Conservation (phyloP, 2,329 filamentous ascomycete genomes). For the Furcasterigmium furcatum region DNA sequence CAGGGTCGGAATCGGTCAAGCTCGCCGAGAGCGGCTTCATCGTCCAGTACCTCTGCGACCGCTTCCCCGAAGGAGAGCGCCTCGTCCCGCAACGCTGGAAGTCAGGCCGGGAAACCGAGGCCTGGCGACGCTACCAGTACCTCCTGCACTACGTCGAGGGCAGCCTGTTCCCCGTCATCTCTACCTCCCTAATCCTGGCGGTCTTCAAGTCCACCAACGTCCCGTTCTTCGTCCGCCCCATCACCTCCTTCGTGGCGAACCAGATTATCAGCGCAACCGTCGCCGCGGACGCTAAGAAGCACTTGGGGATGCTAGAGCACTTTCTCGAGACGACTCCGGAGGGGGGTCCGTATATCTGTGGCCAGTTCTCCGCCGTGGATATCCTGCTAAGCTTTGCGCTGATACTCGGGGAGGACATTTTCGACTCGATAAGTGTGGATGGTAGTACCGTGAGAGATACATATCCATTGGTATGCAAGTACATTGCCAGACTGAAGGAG, state of each 20-base stretch:
- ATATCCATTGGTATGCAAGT: slow-evolving; percentile 43
- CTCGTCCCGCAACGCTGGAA: slow-evolving; percentile 53
- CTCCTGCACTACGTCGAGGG: slow-evolving; percentile 85
- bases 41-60: slow-evolving; percentile 75
- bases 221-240: slow-evolving; percentile 51
- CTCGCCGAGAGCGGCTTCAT: slow-evolving; percentile 83
- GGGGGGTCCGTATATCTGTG: slow-evolving; percentile 45
- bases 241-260: slow-evolving; percentile 44
- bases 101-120: slow-evolving; percentile 59
- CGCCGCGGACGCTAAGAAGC: slow-evolving; percentile 42
- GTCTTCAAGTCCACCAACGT: slow-evolving; percentile 41
- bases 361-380: slow-evolving; percentile 48
- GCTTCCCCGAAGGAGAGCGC: slow-evolving; percentile 41
- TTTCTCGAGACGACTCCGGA: slow-evolving; percentile 40
- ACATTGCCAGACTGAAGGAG: slow-evolving; percentile 41
- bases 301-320: slow-evolving; percentile 46
- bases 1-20: slow-evolving; percentile 44
- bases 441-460: slow-evolving; percentile 30
- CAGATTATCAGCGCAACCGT: slow-evolving; percentile 37
- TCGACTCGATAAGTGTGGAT: slow-evolving; percentile 39
- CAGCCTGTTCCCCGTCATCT: slow-evolving; percentile 69
- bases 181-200: slow-evolving; percentile 60
- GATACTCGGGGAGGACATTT: slow-evolving; percentile 35
- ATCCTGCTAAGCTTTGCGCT: slow-evolving; percentile 52
- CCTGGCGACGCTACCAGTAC: slow-evolving; percentile 59